These are phyloP conservation scores for Theileria parva DNA, from an alignment of 169 alveolate species.

Conservation along the genomic window DNA sequence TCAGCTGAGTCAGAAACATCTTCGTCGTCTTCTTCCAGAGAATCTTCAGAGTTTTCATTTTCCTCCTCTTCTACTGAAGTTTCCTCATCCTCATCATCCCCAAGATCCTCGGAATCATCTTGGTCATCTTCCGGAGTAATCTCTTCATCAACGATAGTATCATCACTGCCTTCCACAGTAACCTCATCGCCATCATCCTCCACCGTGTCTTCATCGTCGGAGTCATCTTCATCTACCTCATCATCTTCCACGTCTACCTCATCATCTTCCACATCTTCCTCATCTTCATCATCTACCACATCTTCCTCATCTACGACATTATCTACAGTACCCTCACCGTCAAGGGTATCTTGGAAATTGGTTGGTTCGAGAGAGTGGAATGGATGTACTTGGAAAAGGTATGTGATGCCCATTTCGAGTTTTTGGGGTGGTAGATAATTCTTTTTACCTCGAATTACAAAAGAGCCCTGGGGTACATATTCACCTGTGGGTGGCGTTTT, in stretches of 20 bases:
- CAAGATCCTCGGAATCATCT: not conserved
- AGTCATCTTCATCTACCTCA: not conserved
- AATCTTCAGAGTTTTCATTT: not conserved
- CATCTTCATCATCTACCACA: not conserved
- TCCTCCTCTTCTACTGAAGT: slow-evolving; percentile 1
- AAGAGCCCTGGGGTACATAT: slow-evolving; percentile 90
- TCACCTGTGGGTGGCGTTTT: slow-evolving; percentile 96
- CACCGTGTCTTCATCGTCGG: not conserved
- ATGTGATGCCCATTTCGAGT: slow-evolving; percentile 93
- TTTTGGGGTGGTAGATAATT: slow-evolving; percentile 87
- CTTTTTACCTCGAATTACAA: slow-evolving; percentile 95
- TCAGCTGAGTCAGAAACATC: slow-evolving; percentile 5
- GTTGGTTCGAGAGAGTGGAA: not conserved
- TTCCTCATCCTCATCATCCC: not conserved
- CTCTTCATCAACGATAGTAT: too few relatives aligned
- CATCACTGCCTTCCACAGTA: slow-evolving; percentile 10
- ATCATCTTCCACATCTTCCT: slow-evolving; percentile 6
- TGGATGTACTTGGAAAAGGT: slow-evolving; percentile 67
- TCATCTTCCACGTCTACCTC: slow-evolving; percentile 13
- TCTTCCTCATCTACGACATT: not conserved
- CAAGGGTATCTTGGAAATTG: not conserved
- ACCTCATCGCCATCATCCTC: slow-evolving; percentile 3
- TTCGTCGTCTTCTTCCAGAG: not conserved
- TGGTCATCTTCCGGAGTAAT: too few relatives aligned
- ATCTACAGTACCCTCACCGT: slow-evolving; percentile 1